Base-by-base conservation (phyloP, 192 early-diverging fungal genomes). In the Coemansia biformis region DNA sequence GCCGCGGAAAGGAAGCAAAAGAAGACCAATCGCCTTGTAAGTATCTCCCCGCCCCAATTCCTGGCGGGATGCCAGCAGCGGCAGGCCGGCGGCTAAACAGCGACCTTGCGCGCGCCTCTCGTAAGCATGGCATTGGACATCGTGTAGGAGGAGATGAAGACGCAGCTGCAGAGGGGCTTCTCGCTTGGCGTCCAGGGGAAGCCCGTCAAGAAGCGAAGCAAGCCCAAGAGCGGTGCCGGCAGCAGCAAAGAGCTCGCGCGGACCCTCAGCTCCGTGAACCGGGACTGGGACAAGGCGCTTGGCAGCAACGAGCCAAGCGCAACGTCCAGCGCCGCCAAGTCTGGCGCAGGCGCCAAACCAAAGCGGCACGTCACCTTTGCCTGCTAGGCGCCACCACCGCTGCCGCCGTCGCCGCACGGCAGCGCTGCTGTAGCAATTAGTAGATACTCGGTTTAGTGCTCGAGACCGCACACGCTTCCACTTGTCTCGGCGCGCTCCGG, bases 81-180 rank as follows among this genome's bases (percentile, higher is more conserved):
- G n/a, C n/a, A n/a, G n/a, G n/a, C n/a, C n/a, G n/a, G n/a, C n/a
- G n/a, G n/a, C n/a, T n/a, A n/a, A n/a, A n/a, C n/a, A n/a, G n/a
- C 46, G 28, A 30, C 35, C n/a, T 43, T 24, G 31, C n/a, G 18
- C 28, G n/a, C n/a, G n/a, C n/a, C n/a, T n/a, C n/a, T n/a, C n/a
- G n/a, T n/a, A n/a, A n/a, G n/a, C n/a, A n/a, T n/a, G n/a, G n/a
- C n/a, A 39, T 2, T 26, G 24, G 24, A 26, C 24, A n/a, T n/a
- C n/a, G 24, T 59, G 11, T 59, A 50, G 48, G 66, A 69, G n/a
- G 59, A 57, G 36, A 69, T 69, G 24, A 69, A 69, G 46, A 51
- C 21, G 10, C 58, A 62, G 37, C 44, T 70, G 8, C 59, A 50
- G 26, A 46, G 62, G 30, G 49, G 66, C 5, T 46, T 57, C 33